Evolutionary conservation across 768 basidiomycete species (phyloP), one percentile per base, ranked within the genome.

Genomic region (Kwoniella sp.): DNA sequence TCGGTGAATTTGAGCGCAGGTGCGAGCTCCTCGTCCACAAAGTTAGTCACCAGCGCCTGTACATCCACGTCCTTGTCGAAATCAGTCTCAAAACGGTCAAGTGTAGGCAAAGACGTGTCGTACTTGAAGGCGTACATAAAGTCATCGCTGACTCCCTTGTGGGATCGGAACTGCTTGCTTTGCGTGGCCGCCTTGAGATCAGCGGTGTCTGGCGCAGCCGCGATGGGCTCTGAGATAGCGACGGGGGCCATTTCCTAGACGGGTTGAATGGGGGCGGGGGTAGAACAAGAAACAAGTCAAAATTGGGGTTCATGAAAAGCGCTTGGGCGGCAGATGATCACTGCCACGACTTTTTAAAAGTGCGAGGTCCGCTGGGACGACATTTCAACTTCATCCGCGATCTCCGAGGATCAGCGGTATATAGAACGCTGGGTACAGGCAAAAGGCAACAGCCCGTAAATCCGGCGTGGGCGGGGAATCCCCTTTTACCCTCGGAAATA

Each of bases 71-170:
- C 33, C 21, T 26, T 22, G n/a, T 29, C 2, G 17, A 60, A 26
- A 21, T 65, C 50, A 26, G 24, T 21, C 8, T 54, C 63, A 1
- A 55, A 22, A 27, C 9, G 2, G n/a, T 61, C 67, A n/a, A 52
- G 24, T 7, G 67, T 68, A 17, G 67, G 67, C 6, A 68, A 46
- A 10, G 57, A 30, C 8, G 10, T 15, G 22, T 56, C 50, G 59
- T 60, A 56, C 25, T 59, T 58, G 63, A 68, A 68, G 15, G 64
- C 53, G 53, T 68, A 68, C 67, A 68, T 68, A 46, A 46, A 68
- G 37, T 68, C 40, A 36, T 59, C 58, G 4, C 25, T 46, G 10
- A 59, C 58, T 7, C 33, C 53, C 12, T n/a, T 33, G 36, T 55
- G 53, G 7, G 19, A 26, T 6, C n/a, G n/a, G 10, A 24, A 21